These are phyloP conservation scores for Phlegmacium glaucopus DNA, from an alignment of 768 basidiomycete genomes.

Conservation along the genomic window DNA sequence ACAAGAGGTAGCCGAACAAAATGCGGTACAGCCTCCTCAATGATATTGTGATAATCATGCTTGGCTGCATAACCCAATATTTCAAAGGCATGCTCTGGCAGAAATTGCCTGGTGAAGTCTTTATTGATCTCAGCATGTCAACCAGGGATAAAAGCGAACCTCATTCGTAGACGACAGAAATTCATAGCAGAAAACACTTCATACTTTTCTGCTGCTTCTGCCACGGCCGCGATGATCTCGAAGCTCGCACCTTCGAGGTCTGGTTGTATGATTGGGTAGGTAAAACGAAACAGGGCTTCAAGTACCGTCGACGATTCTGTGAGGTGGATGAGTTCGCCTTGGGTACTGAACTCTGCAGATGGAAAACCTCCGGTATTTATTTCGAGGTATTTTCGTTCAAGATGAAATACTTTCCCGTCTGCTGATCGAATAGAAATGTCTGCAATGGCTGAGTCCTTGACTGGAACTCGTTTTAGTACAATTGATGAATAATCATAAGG, in stretches of 20 bases:
- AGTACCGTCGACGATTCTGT: not conserved
- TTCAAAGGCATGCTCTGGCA: not conserved
- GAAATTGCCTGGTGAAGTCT: not conserved
- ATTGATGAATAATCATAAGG: not conserved
- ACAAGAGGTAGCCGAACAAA: not conserved
- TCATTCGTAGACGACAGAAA: conserved; percentile 10
- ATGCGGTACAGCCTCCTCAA: not conserved
- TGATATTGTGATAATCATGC: not conserved
- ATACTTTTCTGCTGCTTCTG: conserved; percentile 20
- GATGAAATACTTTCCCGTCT: conserved; percentile 19
- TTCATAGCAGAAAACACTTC: conserved; percentile 18
- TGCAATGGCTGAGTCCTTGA: conserved; percentile 16
- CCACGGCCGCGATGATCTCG: conserved; percentile 2
- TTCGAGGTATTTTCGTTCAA: conserved; percentile 24
- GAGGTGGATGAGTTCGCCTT: conserved; percentile 1
- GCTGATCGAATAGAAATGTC: conserved; percentile 22
- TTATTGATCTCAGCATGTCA: not conserved
- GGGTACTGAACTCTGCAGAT: conserved; percentile 10
- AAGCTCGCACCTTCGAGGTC: conserved; percentile 2
- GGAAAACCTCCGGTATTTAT: conserved; percentile 22
- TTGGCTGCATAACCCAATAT: not conserved
- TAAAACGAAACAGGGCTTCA: not conserved
- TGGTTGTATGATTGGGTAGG: not conserved
- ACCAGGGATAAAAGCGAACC: conserved; percentile 1
- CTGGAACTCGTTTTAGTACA: conserved; percentile 7